phyloP scores from a whole-genome alignment of 2,329 filamentous ascomycete genomes.

The Microcera coccophila region DNA sequence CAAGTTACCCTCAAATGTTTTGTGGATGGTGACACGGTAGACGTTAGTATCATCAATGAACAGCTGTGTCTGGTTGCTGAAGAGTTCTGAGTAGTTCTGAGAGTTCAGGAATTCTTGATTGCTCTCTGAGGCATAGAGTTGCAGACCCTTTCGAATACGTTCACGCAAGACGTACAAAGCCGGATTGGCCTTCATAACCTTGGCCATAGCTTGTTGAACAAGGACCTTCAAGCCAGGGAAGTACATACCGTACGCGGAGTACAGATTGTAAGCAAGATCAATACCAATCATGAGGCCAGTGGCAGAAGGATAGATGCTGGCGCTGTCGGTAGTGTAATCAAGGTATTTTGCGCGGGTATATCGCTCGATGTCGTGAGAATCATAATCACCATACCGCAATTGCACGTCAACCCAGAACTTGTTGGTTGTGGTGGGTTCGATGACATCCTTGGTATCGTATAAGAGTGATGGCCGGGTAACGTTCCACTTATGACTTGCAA shows the following conservation, averaged over 20 bases:
- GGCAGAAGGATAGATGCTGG: constrained; percentile 96
- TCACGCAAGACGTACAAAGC: constrained; percentile 93
- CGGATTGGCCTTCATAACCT: constrained; percentile 99
- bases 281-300: constrained; percentile 98
- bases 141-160: constrained; percentile 96
- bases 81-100: constrained; percentile 97
- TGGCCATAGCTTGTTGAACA: constrained; percentile 97
- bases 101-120: constrained; percentile 99
- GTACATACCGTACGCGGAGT: constrained; percentile 97
- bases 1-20: constrained; percentile 98
- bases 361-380: constrained; percentile 97
- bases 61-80: constrained; percentile 97
- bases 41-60: constrained; percentile 99
- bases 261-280: constrained; percentile 95
- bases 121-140: constrained; percentile 96
- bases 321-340: constrained; percentile 97
- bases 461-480: constrained; percentile 89
- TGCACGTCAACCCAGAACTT: constrained; percentile 99
- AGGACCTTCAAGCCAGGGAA: constrained; percentile 96
- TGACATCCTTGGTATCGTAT: constrained; percentile 93
- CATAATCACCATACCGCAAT: constrained; percentile 94
- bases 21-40: constrained; percentile 98
- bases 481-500: constrained; percentile 98
- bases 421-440: constrained; percentile 91
- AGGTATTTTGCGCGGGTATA: constrained; percentile 98